A percentile compares a stretch with the other conserved stretches of the same genome.
Evolutionary conservation across 441 rosid species (phyloP).

Genomic region (Isatis lusitanica): DNA sequence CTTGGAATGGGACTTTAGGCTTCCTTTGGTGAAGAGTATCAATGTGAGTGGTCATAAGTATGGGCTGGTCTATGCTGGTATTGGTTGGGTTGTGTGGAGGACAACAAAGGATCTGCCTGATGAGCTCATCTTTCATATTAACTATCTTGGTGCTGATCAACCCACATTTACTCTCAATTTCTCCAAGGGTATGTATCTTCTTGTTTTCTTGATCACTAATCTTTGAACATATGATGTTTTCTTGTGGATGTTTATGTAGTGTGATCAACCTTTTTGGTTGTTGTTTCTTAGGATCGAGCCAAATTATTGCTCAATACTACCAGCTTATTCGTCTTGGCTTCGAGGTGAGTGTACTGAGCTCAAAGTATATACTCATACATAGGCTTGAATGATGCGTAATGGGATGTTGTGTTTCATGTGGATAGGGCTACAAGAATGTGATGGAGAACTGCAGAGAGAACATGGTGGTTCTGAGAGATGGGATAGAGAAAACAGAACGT

Average conservation of each 20-base stretch:
- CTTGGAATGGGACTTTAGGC: conserved; percentile 84
- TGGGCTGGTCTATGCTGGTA: conserved; percentile 87
- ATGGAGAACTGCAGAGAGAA: conserved; percentile 81
- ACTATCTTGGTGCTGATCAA: conserved; percentile 85
- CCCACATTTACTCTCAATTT: conserved; percentile 91
- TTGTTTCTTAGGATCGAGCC: conserved; percentile 64
- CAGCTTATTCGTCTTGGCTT: conserved; percentile 75
- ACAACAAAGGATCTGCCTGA: conserved; percentile 78
- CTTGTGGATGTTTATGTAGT: neutral
- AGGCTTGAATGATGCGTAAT: neutral
- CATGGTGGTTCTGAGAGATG: conserved; percentile 57
- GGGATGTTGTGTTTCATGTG: neutral
- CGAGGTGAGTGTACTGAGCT: conserved; percentile 44
- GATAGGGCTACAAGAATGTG: conserved; percentile 64
- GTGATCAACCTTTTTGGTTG: neutral
- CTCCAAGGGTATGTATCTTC: conserved; percentile 57
- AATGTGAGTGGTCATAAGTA: conserved; percentile 88
- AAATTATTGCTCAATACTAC: conserved; percentile 84
- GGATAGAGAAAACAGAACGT: conserved; percentile 59
- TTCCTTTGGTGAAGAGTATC: conserved; percentile 80
- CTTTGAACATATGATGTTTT: neutral
- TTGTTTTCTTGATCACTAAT: neutral
- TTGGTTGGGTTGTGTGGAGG: conserved; percentile 91
- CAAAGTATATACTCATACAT: neutral
- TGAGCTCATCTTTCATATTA: conserved; percentile 86